Evolutionary conservation across 768 basidiomycete genomes (phyloP), one percentile per base, ranked within the genome.

Genomic region (Hirschioporus abietinus): DNA sequence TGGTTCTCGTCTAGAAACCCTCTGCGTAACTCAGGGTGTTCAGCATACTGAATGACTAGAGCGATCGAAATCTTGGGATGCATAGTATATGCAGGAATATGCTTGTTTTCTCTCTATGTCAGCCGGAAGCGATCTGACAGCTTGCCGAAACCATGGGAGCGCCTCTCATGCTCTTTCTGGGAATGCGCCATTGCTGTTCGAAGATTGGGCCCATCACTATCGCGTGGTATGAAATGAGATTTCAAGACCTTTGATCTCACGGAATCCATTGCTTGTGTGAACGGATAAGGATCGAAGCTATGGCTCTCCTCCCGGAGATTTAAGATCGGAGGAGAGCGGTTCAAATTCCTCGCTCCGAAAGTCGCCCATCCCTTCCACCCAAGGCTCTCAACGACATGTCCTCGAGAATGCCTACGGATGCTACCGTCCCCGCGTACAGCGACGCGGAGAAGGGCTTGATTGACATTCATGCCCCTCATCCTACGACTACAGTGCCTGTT

Each of bases 401-500:
- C 75, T 67, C 72, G 62, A 79, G 73, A 68, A 76, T 78, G 67
- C 64, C 71, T 68, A 77, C 76, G 71, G 77, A 74, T 66, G 75
- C 78, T n/a, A 59, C n/a, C 66, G 76, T 78, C 27, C 76, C 80
- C 66, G 75, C 78, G 23, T 79, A 81, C 72, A 76, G 80, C 71
- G 86, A 88, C 71, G 80, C 84, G 57, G 88, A 89, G 78, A 86
- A 84, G 74, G 88, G 86, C 66, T 79, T 80, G 63, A 71, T 84
- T 65, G 86, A 86, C 63, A 73, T 80, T 63, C 75, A 77, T 60
- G 76, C 81, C 60, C 74, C 72, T 64, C 74, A 76, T 61, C 30
- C 30, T 30, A 30, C 30, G 30, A 30, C 75, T 34, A 59, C 74
- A 59, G 74, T 72, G 61, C 72, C 72, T 58, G 71, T 74, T 0